Evolutionary conservation across 352 stramenopile species (phyloP).

Genomic region (Phytopythium boreale): DNA sequence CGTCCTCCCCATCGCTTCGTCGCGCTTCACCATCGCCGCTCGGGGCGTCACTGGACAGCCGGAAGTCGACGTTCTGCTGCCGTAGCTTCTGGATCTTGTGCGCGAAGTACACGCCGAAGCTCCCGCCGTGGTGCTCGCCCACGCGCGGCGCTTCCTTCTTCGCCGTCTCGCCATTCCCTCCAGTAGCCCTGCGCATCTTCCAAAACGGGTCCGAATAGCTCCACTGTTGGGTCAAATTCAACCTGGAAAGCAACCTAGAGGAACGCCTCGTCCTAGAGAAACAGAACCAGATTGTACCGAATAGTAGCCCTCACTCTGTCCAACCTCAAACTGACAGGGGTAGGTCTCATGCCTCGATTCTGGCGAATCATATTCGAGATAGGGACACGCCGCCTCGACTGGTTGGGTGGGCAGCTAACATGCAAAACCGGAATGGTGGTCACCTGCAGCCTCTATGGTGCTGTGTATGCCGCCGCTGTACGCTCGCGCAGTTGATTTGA

Average conservation of each 20-base stretch:
- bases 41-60: neutral
- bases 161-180: constrained; percentile 16
- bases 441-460: neutral
- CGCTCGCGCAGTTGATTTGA: neutral
- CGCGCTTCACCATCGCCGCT: no score
- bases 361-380: neutral
- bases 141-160: constrained; percentile 49
- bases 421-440: neutral
- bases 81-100: constrained; percentile 91
- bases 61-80: constrained; percentile 56
- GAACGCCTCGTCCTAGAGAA: no score
- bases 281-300: no score
- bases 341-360: neutral
- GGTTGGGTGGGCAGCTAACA: neutral
- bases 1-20: no score
- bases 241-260: no score
- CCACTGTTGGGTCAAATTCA: no score
- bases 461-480: neutral
- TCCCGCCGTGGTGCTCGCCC: constrained; percentile 85
- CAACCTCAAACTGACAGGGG: neutral
- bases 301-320: neutral
- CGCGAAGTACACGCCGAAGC: constrained; percentile 88
- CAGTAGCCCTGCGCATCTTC: constrained; percentile 6
- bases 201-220: no score
- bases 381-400: constrained; percentile 3